Evolutionary conservation across 805 yeast genomes (phyloP), one percentile per base, ranked within the genome.

Genomic region (Candida methanosorbosa): DNA sequence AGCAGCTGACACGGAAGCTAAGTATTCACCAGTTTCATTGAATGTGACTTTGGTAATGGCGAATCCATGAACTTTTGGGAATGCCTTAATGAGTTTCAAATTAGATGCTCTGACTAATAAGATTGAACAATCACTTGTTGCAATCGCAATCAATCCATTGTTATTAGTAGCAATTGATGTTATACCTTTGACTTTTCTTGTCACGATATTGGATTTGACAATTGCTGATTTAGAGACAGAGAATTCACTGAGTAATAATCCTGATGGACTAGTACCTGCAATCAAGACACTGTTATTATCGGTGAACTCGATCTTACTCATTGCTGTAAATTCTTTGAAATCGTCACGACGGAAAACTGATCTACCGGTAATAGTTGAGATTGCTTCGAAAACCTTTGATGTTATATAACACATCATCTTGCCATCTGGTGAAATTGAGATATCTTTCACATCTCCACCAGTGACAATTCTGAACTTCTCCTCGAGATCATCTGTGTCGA

Each of bases 31-130:
- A 50, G 75, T 67, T 12, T 82, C 79, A 4, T 86, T 78, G 39
- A 85, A 78, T 3, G 74, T 62, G 9, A 84, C 74, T 29, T 72
- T 68, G 0, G 96, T 86, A 34, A 86, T 77, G 18, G 94, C 86
- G 54, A 83, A 83, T 8, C 69, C 63, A 53, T 87, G 96, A 36
- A 82, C 76, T 40, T 80, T 72, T 29, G 69, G 68, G 36, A 75
- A 61, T 6, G 65, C 59, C 38, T 69, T 73, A 18, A 75, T 46
- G 11, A 68, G 54, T 29, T 68, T 64, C 39, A 87, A 69, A 40
- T 68, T 73, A 2, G 65, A 59, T 13, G 70, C 52, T 27, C 70
- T 67, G 11, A 78, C 54, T n/a, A 87, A 45, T 2, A 73, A 58
- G 11, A 87, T 60, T 2, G 92, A 73, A 42, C 75, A 70, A 45